Percentiles rank a stretch among this genome's conserved stretches.
These are phyloP conservation scores for Cardiospermum halicacabum DNA, from an alignment of 345 rosid species.

Conservation along the genomic window DNA sequence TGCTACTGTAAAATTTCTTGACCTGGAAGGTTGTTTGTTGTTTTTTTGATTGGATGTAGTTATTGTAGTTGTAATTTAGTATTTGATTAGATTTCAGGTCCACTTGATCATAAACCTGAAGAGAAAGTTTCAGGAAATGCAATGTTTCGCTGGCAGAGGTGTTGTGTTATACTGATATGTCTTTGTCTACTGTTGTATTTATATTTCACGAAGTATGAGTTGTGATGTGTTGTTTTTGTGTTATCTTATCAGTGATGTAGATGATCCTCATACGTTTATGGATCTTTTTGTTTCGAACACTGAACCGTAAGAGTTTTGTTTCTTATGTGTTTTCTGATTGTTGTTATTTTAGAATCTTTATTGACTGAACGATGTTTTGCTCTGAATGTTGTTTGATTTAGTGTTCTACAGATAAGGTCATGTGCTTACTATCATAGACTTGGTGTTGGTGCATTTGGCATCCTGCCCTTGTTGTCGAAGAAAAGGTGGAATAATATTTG, in stretches of 20 bases:
- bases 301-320: constrained; percentile 53
- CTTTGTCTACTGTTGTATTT: not conserved
- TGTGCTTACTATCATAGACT: constrained; percentile 64
- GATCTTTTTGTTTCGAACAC: constrained; percentile 75
- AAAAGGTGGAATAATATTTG: constrained; percentile 33
- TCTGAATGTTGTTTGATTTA: constrained; percentile 25
- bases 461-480: constrained; percentile 54
- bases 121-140: constrained; percentile 68
- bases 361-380: constrained; percentile 14
- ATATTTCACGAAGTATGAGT: not conserved
- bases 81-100: constrained; percentile 57
- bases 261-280: constrained; percentile 90
- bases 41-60: not conserved
- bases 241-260: constrained; percentile 53
- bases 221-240: not conserved
- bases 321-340: not conserved
- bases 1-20: constrained; percentile 47
- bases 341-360: constrained; percentile 1
- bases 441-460: constrained; percentile 79
- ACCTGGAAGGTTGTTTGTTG: not conserved
- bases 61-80: not conserved
- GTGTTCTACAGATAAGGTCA: constrained; percentile 64
- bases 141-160: constrained; percentile 85
- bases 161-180: not conserved
- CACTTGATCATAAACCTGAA: constrained; percentile 49